phyloP scores from a whole-genome alignment of 108 stramenopile genomes.

The Nannochloropsis gaditana region DNA sequence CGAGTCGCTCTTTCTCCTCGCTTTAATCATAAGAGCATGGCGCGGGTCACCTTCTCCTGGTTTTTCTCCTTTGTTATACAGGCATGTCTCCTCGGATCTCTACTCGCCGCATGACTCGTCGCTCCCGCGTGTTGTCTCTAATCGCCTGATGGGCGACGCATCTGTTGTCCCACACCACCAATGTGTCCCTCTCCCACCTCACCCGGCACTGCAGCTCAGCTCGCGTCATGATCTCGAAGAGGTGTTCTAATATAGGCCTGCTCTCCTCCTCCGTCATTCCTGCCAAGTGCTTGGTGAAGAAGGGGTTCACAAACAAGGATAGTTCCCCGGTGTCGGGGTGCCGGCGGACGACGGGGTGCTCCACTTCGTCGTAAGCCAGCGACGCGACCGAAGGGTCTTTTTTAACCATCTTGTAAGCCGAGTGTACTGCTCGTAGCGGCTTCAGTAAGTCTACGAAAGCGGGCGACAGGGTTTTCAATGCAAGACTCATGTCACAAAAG shows the following conservation, averaged over 20 bases:
- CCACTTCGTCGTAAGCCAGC: not conserved
- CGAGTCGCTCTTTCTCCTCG: no score
- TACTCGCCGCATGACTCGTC: slow-evolving; percentile 3
- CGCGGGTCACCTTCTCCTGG: no score
- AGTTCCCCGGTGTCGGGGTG: not conserved
- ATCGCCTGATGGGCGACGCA: not conserved
- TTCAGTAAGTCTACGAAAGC: not conserved
- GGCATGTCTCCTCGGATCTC: not conserved
- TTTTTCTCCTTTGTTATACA: not conserved
- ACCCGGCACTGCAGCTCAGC: slow-evolving; percentile 6
- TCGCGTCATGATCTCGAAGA: not conserved
- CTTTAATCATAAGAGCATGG: no score
- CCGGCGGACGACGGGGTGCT: not conserved
- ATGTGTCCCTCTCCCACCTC: not conserved
- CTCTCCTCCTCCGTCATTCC: not conserved
- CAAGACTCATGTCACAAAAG: not conserved
- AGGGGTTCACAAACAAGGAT: not conserved
- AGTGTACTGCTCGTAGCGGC: slow-evolving; percentile 1
- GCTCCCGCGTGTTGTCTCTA: not conserved
- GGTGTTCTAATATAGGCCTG: not conserved
- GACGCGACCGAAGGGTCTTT: not conserved
- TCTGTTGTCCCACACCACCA: slow-evolving; percentile 3
- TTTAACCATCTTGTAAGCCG: not conserved
- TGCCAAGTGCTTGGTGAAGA: not conserved
- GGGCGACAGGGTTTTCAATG: not conserved